A percentile compares a stretch with the other conserved stretches of the same genome.
phyloP scores from a whole-genome alignment of 1,139 yeast species.

The Suhomyces yuchorum region DNA sequence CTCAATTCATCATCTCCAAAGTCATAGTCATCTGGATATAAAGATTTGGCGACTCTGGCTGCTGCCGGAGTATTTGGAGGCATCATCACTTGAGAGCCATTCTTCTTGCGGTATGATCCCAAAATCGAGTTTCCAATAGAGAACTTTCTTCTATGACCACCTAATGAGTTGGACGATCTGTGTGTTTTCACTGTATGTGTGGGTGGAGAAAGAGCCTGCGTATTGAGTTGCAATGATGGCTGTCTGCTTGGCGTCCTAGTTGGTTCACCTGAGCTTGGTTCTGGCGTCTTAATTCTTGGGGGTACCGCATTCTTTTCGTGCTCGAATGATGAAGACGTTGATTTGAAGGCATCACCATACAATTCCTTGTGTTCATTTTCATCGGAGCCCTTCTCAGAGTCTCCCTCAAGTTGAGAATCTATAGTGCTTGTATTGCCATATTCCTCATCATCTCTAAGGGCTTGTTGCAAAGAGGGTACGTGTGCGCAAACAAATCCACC shows the following conservation, averaged over 20 bases:
- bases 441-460: slow-evolving; percentile 5
- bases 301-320: slow-evolving; percentile 18
- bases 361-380: slow-evolving; percentile 41
- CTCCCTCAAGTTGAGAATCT: slow-evolving; percentile 6
- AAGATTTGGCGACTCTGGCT: slow-evolving; percentile 40
- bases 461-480: slow-evolving; percentile 47
- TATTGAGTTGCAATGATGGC: slow-evolving; percentile 39
- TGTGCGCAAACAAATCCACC: slow-evolving; percentile 93
- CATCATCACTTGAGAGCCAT: slow-evolving; percentile 47
- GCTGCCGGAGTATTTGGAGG: slow-evolving; percentile 57
- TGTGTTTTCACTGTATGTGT: slow-evolving; percentile 26
- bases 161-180: slow-evolving; percentile 33
- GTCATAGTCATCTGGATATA: slow-evolving; percentile 45
- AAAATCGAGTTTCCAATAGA: slow-evolving; percentile 60
- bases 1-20: slow-evolving; percentile 28
- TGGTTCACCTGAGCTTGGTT: slow-evolving; percentile 20
- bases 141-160: slow-evolving; percentile 60
- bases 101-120: slow-evolving; percentile 47
- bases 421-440: slow-evolving; percentile 7
- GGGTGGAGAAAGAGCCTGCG: slow-evolving; percentile 31
- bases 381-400: slow-evolving; percentile 17
- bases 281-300: slow-evolving; percentile 31
- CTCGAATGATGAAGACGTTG: slow-evolving; percentile 38
- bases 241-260: slow-evolving; percentile 40
- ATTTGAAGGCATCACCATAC: slow-evolving; percentile 48